Conservation (phyloP, 169 alveolate species). For the Plasmodium fragile region DNA sequence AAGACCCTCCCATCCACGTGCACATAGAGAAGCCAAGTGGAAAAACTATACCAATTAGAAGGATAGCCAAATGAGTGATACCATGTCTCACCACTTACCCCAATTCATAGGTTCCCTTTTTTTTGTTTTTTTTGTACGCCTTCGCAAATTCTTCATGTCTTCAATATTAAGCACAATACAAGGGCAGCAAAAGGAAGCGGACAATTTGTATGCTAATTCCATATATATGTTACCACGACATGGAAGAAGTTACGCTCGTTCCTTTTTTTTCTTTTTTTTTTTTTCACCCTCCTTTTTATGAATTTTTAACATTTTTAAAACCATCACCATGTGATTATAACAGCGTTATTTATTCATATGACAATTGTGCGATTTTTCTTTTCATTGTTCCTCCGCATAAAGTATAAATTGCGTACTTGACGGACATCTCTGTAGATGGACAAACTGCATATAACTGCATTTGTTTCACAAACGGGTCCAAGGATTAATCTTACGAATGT, state of each 20-base stretch:
- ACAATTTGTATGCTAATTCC: constrained; percentile 7
- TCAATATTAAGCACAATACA: neutral
- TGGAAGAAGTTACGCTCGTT: neutral
- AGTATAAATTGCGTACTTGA: neutral
- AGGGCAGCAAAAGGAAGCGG: neutral
- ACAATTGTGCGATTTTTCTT: neutral
- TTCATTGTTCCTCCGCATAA: neutral
- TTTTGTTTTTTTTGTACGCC: neutral
- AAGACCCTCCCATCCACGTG: neutral
- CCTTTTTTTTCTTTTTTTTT: neutral
- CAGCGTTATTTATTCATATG: neutral
- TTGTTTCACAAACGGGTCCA: neutral
- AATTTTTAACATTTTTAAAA: constrained; percentile 1
- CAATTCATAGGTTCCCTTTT: neutral
- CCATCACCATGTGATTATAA: neutral
- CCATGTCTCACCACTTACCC: neutral
- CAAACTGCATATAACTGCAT: neutral
- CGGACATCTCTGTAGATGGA: neutral
- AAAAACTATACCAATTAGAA: neutral
- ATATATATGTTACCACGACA: neutral
- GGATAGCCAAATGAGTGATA: neutral
- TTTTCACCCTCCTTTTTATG: neutral
- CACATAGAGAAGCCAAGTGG: neutral
- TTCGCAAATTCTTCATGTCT: neutral
- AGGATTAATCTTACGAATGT: neutral